Conservation (phyloP, 2,329 filamentous ascomycete genomes). For the Fusarium foetens region DNA sequence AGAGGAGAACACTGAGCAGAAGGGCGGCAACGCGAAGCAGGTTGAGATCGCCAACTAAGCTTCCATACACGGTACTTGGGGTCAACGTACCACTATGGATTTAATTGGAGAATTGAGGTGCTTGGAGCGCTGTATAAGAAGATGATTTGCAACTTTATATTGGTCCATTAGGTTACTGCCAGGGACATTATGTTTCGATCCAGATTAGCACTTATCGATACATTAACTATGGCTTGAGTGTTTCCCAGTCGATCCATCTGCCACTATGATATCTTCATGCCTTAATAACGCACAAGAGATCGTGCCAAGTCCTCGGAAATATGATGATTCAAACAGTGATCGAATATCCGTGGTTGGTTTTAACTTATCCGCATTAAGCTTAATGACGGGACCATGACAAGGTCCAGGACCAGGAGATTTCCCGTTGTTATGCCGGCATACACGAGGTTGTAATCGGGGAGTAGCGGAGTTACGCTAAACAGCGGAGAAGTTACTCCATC, state of each 20-base stretch:
- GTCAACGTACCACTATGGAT: accelerated
- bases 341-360: neutral
- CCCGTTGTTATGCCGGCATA: neutral
- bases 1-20: neutral
- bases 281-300: accelerated
- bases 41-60: neutral
- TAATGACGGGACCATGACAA: neutral
- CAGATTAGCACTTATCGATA: neutral
- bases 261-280: neutral
- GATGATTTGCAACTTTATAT: neutral
- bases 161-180: neutral
- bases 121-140: accelerated
- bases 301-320: no score
- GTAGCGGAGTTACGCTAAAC: neutral
- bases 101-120: no score
- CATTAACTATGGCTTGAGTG: neutral
- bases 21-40: neutral
- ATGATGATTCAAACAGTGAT: neutral
- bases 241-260: neutral
- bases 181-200: accelerated
- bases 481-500: neutral
- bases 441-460: neutral
- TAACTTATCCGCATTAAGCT: neutral
- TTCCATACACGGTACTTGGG: accelerated
- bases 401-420: neutral